Evolutionary conservation across 208 protist genomes (phyloP).

Genomic region (Acanthamoeba lenticulata): DNA sequence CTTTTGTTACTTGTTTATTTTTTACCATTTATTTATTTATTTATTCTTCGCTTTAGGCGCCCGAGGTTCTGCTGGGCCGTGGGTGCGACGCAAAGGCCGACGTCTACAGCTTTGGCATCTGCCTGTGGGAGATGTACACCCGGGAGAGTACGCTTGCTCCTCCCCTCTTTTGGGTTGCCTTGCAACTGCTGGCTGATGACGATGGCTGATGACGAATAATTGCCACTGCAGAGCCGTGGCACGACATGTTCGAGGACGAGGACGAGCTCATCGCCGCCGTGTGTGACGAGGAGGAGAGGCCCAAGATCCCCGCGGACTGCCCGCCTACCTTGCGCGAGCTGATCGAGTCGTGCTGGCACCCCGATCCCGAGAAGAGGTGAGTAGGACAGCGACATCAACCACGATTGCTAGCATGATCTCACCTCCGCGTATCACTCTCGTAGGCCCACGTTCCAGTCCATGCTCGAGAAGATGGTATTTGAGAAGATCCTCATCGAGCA

Average conservation of each 20-base stretch:
- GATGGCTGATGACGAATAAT: neutral
- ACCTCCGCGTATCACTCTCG: neutral
- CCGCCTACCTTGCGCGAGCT: neutral
- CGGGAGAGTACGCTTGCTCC: neutral
- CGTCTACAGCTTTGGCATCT: slow-evolving; percentile 51
- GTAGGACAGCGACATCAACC: neutral
- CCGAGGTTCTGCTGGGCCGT: slow-evolving; percentile 38
- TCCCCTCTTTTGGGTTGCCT: neutral
- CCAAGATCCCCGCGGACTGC: slow-evolving; percentile 29
- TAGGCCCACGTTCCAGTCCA: slow-evolving; percentile 32
- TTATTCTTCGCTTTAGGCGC: neutral
- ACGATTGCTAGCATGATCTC: neutral
- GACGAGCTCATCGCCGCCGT: slow-evolving; percentile 39
- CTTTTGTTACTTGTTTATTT: neutral
- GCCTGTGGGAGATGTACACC: slow-evolving; percentile 44
- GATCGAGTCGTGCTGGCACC: slow-evolving; percentile 16
- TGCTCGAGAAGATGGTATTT: slow-evolving; percentile 35
- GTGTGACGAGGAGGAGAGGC: slow-evolving; percentile 51
- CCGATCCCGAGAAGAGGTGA: slow-evolving; percentile 4
- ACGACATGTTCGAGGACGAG: slow-evolving; percentile 52
- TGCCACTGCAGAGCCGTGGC: slow-evolving; percentile 16
- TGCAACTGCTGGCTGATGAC: too few relatives aligned
- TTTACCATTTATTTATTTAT: neutral
- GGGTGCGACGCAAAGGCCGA: slow-evolving; percentile 32
- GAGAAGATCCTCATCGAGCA: slow-evolving; percentile 52